These are phyloP conservation scores for Tolypocladium tropicale DNA, from an alignment of 2,329 filamentous ascomycete species.

Conservation along the genomic window DNA sequence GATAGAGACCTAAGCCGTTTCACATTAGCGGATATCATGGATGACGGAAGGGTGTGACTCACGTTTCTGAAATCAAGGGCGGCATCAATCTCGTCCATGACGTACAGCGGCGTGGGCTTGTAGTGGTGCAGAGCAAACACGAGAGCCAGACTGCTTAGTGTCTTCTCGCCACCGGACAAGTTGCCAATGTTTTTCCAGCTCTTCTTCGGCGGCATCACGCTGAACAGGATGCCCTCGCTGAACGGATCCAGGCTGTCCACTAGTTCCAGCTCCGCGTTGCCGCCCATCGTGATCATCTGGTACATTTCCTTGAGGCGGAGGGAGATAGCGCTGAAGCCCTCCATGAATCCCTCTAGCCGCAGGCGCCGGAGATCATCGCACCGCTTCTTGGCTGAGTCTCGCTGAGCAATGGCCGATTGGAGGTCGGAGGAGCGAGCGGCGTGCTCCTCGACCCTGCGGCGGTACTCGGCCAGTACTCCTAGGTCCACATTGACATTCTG, in stretches of 20 bases:
- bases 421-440: conserved; percentile 75
- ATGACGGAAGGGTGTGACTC: conserved; percentile 31
- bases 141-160: conserved; percentile 78
- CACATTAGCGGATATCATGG: not conserved
- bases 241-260: conserved; percentile 96
- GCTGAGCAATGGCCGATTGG: conserved; percentile 61
- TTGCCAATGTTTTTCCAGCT: conserved; percentile 99
- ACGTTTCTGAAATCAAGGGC: conserved; percentile 97
- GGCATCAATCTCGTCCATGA: conserved; percentile 99
- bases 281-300: conserved; percentile 99
- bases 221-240: conserved; percentile 92
- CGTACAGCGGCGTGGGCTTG: conserved; percentile 92
- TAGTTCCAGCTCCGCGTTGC: conserved; percentile 93
- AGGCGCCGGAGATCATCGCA: conserved; percentile 86
- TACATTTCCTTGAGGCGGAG: conserved; percentile 98
- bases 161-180: conserved; percentile 93
- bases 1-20: conserved; percentile 65
- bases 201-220: conserved; percentile 99
- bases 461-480: conserved; percentile 79
- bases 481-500: conserved; percentile 83
- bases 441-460: conserved; percentile 75
- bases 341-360: conserved; percentile 95
- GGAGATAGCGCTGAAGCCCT: conserved; percentile 90
- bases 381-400: conserved; percentile 82
- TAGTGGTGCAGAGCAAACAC: conserved; percentile 99